Base-by-base conservation (phyloP, 1,139 yeast species). In the Nakaseomyces sp. region DNA sequence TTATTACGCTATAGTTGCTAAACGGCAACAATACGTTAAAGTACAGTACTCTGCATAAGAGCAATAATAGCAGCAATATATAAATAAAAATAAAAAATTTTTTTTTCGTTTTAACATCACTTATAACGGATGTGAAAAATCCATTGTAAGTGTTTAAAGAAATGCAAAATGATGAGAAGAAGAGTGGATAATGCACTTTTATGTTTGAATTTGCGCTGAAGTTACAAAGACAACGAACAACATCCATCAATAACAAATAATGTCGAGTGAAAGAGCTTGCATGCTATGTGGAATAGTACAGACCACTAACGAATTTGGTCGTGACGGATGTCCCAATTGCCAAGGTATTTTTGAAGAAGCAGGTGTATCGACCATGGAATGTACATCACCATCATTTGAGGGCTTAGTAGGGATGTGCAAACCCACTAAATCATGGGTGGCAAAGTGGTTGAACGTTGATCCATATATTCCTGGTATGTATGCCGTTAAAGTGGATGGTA, bases 321-420 rank as follows among this genome's bases (percentile, higher is more conserved):
- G 79, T 45, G 76, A 77, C 19, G 97, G 97, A 9, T 91, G 99
- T 65, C 98, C 98, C n/a, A 91, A 91, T 68, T 91, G 98, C 68
- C 97, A 87, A 58, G 80, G 91, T 45, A 81, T 88, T 39, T 71
- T 81, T 60, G 81, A 80, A 45, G 91, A 84, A 56, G 79, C 81
- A 45, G 97, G 88, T 56, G 88, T 87, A 46, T 79, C 83, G 18
- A 77, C 86, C 37, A 84, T 85, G 62, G 96, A 88, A 58, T 88
- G 96, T 61, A 91, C 98, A 3, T 87, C 96, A 22, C 97, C 97
- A 33, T 79, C 96, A 0, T 93, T 88, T 61, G 99, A 91, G 68
- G 99, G 99, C 0, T 71, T 85, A 39, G 95, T 91, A 9, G 96
- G 97, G 1, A 73, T 88, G 51, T 88, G 95, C 43, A 88, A 83